phyloP scores from a whole-genome alignment of 257 asterid species.

The Solanum raphanifolium region DNA sequence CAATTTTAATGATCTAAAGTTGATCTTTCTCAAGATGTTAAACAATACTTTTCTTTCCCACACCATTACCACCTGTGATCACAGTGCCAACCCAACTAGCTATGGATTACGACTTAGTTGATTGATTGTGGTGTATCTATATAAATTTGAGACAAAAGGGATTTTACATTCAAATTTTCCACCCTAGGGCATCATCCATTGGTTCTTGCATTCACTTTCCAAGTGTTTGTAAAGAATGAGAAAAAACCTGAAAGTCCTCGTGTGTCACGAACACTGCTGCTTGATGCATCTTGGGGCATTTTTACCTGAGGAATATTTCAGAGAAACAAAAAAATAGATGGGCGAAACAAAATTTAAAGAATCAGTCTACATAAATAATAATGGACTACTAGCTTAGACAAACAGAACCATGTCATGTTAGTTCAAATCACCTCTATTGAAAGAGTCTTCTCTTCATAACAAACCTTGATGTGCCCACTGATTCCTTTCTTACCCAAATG shows the following conservation, averaged over 20 bases:
- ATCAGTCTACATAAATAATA: not conserved
- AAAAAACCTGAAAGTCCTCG: constrained; percentile 84
- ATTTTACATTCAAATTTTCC: not conserved
- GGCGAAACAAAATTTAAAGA: not conserved
- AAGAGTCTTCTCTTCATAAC: constrained; percentile 72
- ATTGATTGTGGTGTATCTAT: not conserved
- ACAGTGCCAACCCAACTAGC: not conserved
- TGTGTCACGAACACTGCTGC: constrained; percentile 64
- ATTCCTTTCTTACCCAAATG: constrained; percentile 83
- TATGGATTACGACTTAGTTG: not conserved
- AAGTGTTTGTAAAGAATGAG: not conserved
- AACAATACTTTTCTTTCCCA: not conserved
- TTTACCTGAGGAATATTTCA: constrained; percentile 38
- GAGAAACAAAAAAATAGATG: not conserved
- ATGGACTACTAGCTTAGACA: not conserved
- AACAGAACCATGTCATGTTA: not conserved
- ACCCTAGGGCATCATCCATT: not conserved
- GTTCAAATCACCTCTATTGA: constrained; percentile 61
- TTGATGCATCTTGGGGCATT: constrained; percentile 96
- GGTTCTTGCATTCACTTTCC: not conserved
- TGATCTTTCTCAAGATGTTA: not conserved
- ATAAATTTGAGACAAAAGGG: not conserved
- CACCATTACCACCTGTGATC: not conserved
- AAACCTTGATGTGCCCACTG: constrained; percentile 67
- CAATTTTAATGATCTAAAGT: not conserved